Base-by-base conservation (phyloP, 305 asterid genomes). In the Caryopteris hybrid region DNA sequence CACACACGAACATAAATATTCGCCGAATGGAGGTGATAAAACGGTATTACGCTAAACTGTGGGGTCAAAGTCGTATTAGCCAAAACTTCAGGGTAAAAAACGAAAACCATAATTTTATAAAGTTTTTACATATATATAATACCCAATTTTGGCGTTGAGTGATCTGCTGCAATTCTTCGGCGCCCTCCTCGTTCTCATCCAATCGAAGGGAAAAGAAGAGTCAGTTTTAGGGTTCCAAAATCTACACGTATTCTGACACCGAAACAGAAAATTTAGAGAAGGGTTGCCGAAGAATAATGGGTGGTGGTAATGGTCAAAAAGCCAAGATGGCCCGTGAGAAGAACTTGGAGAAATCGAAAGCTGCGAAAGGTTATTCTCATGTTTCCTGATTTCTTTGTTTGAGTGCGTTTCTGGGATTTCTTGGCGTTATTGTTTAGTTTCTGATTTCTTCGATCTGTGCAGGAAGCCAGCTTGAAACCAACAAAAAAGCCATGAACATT, bases 281-380 rank as follows among this genome's bases (percentile, higher is more conserved):
- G 51, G 16, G 12, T 34, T 54, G 29, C 29, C 48, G 39, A 62
- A n/a, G 33, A 55, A 50, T 3, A n/a, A 79, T 85, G 88, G 88
- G 90, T 51, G 88, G 90, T 58, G 88, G 88, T 51, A 85, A 85
- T 20, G 86, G 51, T 17, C 86, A 85, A 61, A 85, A 85, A 22
- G 63, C 86, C 39, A 85, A 80, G 75, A 85, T 82, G 90, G 86
- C 88, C 53, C 81, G 87, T 3, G 87, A 85, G 61, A 82, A 69
- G 81, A 85, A 82, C 52, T 22, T 74, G 64, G 88, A 85, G 75
- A 85, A 85, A 71, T 3, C 38, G 58, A 85, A 80, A 68, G 90
- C 56, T 60, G 17, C 77, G 1, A 85, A 80, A 78, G 84, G 83
- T 78, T 50, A 7, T 52, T 22, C 12, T 52, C 38, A 27, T 62